A percentile compares a stretch with the other conserved stretches of the same genome.
phyloP scores from a whole-genome alignment of 345 rosid genomes.

The Cochlearia excelsa region DNA sequence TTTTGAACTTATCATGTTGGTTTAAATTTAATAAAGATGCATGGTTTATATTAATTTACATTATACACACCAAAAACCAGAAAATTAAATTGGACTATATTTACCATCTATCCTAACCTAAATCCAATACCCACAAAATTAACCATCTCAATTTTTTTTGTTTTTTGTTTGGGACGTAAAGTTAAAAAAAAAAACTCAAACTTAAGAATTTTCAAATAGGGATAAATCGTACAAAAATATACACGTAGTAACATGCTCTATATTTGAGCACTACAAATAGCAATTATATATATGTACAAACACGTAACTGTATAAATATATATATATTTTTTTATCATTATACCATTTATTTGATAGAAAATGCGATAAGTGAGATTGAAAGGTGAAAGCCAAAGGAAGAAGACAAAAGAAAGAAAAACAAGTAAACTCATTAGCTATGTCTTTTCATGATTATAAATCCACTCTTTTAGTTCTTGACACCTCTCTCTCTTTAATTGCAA shows the following conservation, averaged over 20 bases:
- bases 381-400: conserved; percentile 21
- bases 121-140: no score
- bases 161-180: no score
- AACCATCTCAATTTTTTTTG: no score
- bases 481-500: conserved; percentile 15
- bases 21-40: no score
- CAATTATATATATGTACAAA: conserved; percentile 19
- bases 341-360: neutral
- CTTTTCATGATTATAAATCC: conserved; percentile 25
- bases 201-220: conserved; percentile 28
- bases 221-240: conserved; percentile 28
- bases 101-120: no score
- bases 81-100: no score
- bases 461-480: conserved; percentile 31
- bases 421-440: conserved; percentile 31
- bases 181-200: neutral
- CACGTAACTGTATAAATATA: conserved; percentile 18
- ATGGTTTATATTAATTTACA: no score
- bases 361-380: conserved; percentile 25
- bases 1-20: no score
- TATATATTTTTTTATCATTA: neutral
- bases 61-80: no score
- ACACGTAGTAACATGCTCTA: conserved; percentile 22
- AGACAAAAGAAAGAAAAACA: conserved; percentile 22
- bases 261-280: conserved; percentile 21